Evolutionary conservation across 2,329 filamentous ascomycete species (phyloP).

Genomic region (Colletotrichum tabaci): DNA sequence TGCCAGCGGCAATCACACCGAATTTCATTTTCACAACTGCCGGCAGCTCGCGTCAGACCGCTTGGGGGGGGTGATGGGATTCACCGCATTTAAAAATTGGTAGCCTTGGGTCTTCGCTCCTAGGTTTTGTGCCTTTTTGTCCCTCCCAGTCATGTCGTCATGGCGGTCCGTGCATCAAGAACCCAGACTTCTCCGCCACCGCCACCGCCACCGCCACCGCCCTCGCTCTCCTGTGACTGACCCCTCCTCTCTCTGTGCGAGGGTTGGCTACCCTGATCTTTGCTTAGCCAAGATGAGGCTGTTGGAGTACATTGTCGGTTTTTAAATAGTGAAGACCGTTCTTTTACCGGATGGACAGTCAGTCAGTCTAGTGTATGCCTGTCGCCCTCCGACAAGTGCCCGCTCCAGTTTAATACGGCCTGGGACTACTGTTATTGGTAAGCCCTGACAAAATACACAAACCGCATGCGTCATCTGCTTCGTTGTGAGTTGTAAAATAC

Average conservation of each 20-base stretch:
- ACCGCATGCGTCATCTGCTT: neutral
- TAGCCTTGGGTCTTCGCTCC: no score
- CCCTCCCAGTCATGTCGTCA: conserved; percentile 15
- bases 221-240: no score
- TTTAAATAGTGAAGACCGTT: no score
- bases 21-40: neutral
- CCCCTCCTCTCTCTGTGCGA: no score
- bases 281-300: neutral
- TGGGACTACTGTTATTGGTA: neutral
- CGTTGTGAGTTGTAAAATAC: neutral
- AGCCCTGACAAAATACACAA: neutral
- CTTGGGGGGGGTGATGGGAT: no score
- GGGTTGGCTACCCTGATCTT: neutral
- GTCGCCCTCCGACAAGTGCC: neutral
- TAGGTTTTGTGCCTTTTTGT: no score
- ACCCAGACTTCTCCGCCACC: neutral
- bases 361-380: neutral
- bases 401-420: neutral
- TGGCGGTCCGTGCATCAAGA: conserved; percentile 12
- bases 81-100: no score
- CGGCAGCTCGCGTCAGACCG: no score
- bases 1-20: neutral
- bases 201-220: conserved; percentile 14
- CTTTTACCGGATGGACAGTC: neutral
- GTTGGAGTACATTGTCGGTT: no score